Percentiles rank a stretch among this genome's conserved stretches.
phyloP scores from a whole-genome alignment of 2,329 filamentous ascomycete genomes.

The Sporothrix schenckii region DNA sequence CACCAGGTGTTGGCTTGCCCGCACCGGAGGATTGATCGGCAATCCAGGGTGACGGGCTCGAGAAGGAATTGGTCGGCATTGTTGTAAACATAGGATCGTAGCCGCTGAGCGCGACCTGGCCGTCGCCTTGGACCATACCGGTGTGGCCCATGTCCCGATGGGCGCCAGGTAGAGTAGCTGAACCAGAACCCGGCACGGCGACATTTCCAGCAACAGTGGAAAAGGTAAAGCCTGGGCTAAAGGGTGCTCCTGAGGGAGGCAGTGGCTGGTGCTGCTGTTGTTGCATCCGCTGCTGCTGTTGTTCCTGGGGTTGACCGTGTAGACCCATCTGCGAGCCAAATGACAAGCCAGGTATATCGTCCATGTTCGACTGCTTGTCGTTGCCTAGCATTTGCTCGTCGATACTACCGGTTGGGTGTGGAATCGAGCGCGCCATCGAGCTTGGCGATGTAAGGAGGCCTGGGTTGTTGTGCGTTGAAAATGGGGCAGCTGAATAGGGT shows the following conservation, averaged over 20 bases:
- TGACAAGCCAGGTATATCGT: conserved; percentile 1
- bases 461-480: conserved; percentile 5
- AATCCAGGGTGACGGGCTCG: conserved; percentile 57
- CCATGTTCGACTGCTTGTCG: neutral
- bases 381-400: conserved; percentile 3
- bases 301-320: conserved; percentile 30
- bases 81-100: conserved; percentile 65
- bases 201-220: conserved; percentile 5
- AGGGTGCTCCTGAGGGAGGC: conserved; percentile 31
- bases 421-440: conserved; percentile 3
- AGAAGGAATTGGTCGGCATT: conserved; percentile 56
- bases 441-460: neutral
- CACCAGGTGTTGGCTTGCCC: conserved; percentile 23
- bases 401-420: neutral
- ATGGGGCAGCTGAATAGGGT: neutral
- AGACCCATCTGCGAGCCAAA: conserved; percentile 6
- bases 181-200: neutral
- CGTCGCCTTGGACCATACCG: neutral
- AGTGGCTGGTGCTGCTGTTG: conserved; percentile 28
- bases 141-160: neutral
- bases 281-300: conserved; percentile 36
- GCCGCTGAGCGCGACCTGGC: conserved; percentile 39
- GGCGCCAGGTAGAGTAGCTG: neutral
- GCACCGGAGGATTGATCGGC: conserved; percentile 43
- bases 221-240: conserved; percentile 39